Evolutionary conservation across 441 rosid species (phyloP), one percentile per base, ranked within the genome.

Genomic region (Croton setiger): DNA sequence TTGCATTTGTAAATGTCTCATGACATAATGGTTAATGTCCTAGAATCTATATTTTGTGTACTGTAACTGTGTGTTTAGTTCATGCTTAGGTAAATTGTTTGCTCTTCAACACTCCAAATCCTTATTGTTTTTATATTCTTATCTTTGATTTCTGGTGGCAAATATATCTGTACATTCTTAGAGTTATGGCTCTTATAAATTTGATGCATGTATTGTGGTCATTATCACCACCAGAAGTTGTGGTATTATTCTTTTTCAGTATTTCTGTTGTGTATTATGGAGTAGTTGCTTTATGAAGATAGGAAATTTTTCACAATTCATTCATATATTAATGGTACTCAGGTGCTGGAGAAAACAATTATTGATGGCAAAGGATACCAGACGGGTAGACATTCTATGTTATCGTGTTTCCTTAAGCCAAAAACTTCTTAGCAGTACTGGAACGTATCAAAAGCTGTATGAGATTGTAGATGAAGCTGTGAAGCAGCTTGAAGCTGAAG

Each of bases 301-400:
- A 33, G 53, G 11, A 37, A 51, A 17, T 31, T 52, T 69, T 39
- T 18, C 64, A 48, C 63, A 57, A 64, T 23, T 39, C 8, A 18
- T 49, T 31, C 63, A 35, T 37, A 66, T 17, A 37, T 63, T 56
- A n/a, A 73, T 13, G 74, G 69, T 62, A 18, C 64, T 55, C 79
- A 96, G 99, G 77, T 89, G 98, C 81, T 91, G 95, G 98, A 91
- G 88, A 84, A 96, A 96, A 75, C 99, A 93, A 75, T 67, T 96
- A 80, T 67, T 79, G 76, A 76, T 74, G 59, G 97, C 98, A 0
- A 92, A 81, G 64, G 94, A 88, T 63, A 93, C 98, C 0, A 74
- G 97, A 74, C 88, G 96, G 63, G 96, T 91, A 18, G 97, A 93
- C 73, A 86, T 96, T 67, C 87, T 96, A 31, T 90, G 97, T 76